These are phyloP conservation scores for Acanthamoeba lenticulata DNA, from an alignment of 208 protist genomes.

Conservation along the genomic window DNA sequence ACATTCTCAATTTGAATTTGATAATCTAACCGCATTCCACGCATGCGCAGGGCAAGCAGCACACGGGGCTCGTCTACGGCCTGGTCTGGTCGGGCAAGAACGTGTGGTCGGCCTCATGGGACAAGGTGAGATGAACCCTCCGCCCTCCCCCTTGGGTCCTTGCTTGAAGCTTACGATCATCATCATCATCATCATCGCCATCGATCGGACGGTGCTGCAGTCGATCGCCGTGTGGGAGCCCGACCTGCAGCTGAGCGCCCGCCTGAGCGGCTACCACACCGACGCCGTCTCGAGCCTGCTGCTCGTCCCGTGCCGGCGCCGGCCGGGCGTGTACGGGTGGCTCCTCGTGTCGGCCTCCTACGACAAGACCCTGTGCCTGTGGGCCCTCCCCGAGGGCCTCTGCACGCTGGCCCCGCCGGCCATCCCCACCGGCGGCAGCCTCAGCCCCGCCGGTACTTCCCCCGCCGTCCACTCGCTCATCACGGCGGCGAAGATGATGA, in stretches of 20 bases:
- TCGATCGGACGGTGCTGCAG: too few relatives aligned
- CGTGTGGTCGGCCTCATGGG: conserved; percentile 50
- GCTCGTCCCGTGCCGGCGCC: background rate
- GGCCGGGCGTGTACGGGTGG: background rate
- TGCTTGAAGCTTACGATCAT: too few relatives aligned
- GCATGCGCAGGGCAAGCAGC: conserved; percentile 17
- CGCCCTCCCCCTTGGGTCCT: background rate
- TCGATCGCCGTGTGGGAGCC: conserved; percentile 6
- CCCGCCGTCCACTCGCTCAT: background rate
- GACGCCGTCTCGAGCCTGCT: conserved; percentile 17
- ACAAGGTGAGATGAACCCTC: background rate
- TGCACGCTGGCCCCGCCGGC: background rate
- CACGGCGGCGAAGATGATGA: too few relatives aligned
- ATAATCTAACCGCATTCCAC: too few relatives aligned
- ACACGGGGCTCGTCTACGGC: conserved; percentile 46
- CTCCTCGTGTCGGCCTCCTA: conserved; percentile 13
- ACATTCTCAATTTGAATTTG: too few relatives aligned
- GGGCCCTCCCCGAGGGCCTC: background rate
- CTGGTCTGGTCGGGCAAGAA: conserved; percentile 29
- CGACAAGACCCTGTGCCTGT: conserved; percentile 44
- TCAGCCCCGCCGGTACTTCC: background rate
- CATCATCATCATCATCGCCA: too few relatives aligned
- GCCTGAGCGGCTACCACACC: conserved; percentile 31
- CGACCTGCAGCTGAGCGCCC: background rate
- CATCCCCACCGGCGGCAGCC: background rate